Evolutionary conservation across 2,329 filamentous ascomycete species (phyloP).

Genomic region (Aspergillus novofumigatus): DNA sequence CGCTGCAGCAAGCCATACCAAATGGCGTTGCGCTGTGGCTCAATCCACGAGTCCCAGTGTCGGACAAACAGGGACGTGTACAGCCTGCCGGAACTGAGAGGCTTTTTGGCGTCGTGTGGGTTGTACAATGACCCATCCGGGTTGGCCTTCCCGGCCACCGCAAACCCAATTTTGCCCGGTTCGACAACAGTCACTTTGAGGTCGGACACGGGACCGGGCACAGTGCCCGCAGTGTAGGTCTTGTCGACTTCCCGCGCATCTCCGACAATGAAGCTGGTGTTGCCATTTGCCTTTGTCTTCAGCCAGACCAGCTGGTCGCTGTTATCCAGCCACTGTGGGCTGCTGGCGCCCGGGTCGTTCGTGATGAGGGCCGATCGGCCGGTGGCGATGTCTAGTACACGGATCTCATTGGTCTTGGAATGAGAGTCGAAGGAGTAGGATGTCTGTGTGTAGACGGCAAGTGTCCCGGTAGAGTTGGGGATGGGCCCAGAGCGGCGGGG

Average conservation of each 20-base stretch:
- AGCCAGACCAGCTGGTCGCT: slow-evolving; percentile 45
- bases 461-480: slow-evolving; percentile 44
- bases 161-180: slow-evolving; percentile 42
- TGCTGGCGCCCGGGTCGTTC: slow-evolving; percentile 42
- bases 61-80: slow-evolving; percentile 51
- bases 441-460: slow-evolving; percentile 46
- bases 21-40: slow-evolving; percentile 47
- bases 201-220: slow-evolving; percentile 44
- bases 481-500: slow-evolving; percentile 43
- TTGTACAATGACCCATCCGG: slow-evolving; percentile 48
- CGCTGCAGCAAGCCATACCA: slow-evolving; percentile 47
- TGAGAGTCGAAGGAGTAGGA: slow-evolving; percentile 49
- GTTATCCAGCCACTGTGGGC: slow-evolving; percentile 45
- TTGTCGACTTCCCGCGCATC: slow-evolving; percentile 38
- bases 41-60: slow-evolving; percentile 51
- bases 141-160: slow-evolving; percentile 45
- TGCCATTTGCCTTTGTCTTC: slow-evolving; percentile 43
- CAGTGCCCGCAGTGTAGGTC: slow-evolving; percentile 43
- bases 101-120: slow-evolving; percentile 45
- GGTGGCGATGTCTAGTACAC: slow-evolving; percentile 41
- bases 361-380: slow-evolving; percentile 41
- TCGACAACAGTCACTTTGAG: slow-evolving; percentile 43
- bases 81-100: slow-evolving; percentile 43
- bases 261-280: slow-evolving; percentile 44
- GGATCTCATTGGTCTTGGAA: slow-evolving; percentile 44